phyloP scores from a whole-genome alignment of 768 basidiomycete genomes.

The Gelatoporia subvermispora region DNA sequence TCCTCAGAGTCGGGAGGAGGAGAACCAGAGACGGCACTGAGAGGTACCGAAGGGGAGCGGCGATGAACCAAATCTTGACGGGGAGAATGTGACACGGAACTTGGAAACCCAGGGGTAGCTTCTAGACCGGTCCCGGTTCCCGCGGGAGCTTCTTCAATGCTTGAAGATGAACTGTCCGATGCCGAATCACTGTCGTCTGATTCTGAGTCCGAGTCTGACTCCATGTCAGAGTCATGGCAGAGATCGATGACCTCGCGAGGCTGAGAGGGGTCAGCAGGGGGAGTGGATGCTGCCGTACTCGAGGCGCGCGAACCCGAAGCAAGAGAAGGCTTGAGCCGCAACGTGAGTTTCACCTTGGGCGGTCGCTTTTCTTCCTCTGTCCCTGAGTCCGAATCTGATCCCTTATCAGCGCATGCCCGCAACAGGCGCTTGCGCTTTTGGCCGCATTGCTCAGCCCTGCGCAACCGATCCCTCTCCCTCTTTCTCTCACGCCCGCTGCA shows the following conservation, averaged over 20 bases:
- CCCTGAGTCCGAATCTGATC: constrained; percentile 17
- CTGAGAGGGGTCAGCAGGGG: constrained; percentile 10
- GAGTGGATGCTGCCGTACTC: constrained; percentile 15
- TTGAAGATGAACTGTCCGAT: constrained; percentile 35
- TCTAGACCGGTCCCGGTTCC: neutral
- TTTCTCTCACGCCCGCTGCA: constrained; percentile 24
- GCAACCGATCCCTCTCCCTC: constrained; percentile 23
- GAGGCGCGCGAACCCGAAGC: constrained; percentile 25
- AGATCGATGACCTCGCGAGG: constrained; percentile 35
- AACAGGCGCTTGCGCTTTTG: constrained; percentile 41
- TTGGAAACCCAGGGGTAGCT: constrained; percentile 53
- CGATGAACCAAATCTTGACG: constrained; percentile 28
- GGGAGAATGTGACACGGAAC: constrained; percentile 46
- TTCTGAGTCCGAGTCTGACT: constrained; percentile 28
- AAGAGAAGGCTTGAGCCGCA: constrained; percentile 53
- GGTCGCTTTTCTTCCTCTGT: constrained; percentile 36
- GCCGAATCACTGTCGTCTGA: constrained; percentile 35
- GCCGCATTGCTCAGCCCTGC: constrained; percentile 36
- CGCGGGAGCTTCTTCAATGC: constrained; percentile 26
- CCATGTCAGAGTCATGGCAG: constrained; percentile 32
- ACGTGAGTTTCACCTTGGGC: constrained; percentile 66
- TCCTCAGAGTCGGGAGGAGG: constrained; percentile 72
- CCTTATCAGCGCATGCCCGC: constrained; percentile 26
- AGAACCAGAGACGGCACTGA: constrained; percentile 45
- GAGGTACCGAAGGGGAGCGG: constrained; percentile 56